Evolutionary conservation across 2,329 filamentous ascomycete genomes (phyloP), one percentile per base, ranked within the genome.

Genomic region (Arthrobotrys conoides): DNA sequence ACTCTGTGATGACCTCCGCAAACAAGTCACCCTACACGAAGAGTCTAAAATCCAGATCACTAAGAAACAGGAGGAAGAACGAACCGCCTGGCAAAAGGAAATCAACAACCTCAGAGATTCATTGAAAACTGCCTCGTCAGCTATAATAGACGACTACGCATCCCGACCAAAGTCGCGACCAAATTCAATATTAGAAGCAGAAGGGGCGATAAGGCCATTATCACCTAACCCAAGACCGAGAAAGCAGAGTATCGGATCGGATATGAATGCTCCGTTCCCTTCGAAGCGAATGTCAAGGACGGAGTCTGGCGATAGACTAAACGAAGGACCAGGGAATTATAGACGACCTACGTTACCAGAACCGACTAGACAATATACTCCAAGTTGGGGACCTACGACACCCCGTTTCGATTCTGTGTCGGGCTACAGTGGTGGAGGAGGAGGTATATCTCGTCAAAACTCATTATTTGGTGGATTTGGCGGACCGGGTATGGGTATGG

Each of bases 51-150:
- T 41, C 18, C 75, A 78, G 22, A 38, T 69, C 22, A 65, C 68
- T 41, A 88, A 89, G 68, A 87, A 87, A 53, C 82, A 92, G 0
- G 90, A 92, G 75, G 90, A 92, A 78, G 91, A 92, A 83, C 88
- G 87, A 81, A 83, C 85, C 12, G 90, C 88, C 83, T 90, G 88
- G 88, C 80, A 81, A 18, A 71, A 71, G 48, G 75, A 78, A 67
- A 72, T 78, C 55, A 71, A 71, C 44, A 70, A 72, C 20, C 44
- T 78, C 9, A 64, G 63, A 1, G 68, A 78, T 2, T 68, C 68
- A 5, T 22, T 69, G 8, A 77, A 66, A 8, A 24, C 57, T 12
- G 30, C 67, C 10, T 33, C 66, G 5, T n/a, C 53, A 2, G 53
- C 57, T n/a, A 12, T 68, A 10, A 33, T 57, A 8, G 75, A 78